A percentile compares a stretch with the other conserved stretches of the same genome.
Evolutionary conservation across 129 eudicot genomes (phyloP).

Genomic region (Ambrosia trifida): DNA sequence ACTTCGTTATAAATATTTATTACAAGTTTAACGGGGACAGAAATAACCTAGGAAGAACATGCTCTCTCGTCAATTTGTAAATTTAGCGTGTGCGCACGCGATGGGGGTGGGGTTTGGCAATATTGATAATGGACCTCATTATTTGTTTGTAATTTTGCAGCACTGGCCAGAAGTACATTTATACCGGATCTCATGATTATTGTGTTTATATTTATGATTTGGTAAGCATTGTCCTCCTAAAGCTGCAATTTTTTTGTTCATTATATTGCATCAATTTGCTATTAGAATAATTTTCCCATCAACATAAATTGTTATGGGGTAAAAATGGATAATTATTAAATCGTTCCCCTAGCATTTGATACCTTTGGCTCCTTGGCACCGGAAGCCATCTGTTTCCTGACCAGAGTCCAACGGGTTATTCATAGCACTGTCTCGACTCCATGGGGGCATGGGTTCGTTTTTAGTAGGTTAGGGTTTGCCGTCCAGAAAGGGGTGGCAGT

Average conservation of each 20-base stretch:
- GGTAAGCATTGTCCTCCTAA: conserved; percentile 42
- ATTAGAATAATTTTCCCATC: background rate
- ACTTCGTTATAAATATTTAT: background rate
- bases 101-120: conserved; percentile 5
- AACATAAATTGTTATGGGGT: background rate
- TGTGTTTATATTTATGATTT: conserved; percentile 80
- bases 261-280: background rate
- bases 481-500: no score
- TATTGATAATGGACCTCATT: background rate
- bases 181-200: conserved; percentile 92
- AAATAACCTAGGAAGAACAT: background rate
- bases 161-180: conserved; percentile 95
- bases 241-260: background rate
- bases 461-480: no score
- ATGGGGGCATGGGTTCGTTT: no score
- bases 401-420: no score
- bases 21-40: no score
- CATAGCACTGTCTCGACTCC: no score
- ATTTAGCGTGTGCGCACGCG: background rate
- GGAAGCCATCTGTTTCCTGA: no score
- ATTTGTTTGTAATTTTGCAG: conserved; percentile 43
- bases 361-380: no score
- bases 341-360: no score
- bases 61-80: background rate
- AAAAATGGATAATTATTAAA: background rate